phyloP scores from a whole-genome alignment of 2,329 filamentous ascomycete genomes.

The Colletotrichum noveboracense region DNA sequence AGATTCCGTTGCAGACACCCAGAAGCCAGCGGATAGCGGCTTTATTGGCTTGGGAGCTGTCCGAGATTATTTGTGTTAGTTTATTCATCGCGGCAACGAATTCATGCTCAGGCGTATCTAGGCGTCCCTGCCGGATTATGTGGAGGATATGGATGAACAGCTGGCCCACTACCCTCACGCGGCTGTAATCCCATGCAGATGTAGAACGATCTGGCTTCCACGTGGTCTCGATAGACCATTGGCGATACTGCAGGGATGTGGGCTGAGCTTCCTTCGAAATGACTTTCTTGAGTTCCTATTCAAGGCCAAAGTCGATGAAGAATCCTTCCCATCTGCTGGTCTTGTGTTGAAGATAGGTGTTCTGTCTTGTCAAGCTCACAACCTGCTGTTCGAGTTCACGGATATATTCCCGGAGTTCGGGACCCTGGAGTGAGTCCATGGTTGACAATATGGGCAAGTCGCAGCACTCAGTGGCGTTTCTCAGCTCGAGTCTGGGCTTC shows the following conservation, averaged over 20 bases:
- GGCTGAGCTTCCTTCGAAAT: not conserved
- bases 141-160: not conserved
- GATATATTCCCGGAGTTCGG: no score
- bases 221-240: not conserved
- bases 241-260: not conserved
- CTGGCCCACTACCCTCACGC: not conserved
- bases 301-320: not conserved
- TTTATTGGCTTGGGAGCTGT: not conserved
- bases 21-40: not conserved
- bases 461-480: not conserved
- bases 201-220: not conserved
- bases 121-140: not conserved
- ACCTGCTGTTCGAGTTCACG: not conserved
- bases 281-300: not conserved
- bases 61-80: not conserved
- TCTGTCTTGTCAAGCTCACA: not conserved
- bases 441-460: not conserved
- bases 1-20: no score
- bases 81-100: not conserved
- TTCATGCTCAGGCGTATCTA: not conserved
- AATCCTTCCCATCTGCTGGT: not conserved
- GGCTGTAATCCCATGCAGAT: rapidly evolving
- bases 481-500: not conserved
- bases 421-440: not conserved
- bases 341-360: no score